Base-by-base conservation (phyloP, 2,329 filamentous ascomycete species). In the Sporothrix mexicana region DNA sequence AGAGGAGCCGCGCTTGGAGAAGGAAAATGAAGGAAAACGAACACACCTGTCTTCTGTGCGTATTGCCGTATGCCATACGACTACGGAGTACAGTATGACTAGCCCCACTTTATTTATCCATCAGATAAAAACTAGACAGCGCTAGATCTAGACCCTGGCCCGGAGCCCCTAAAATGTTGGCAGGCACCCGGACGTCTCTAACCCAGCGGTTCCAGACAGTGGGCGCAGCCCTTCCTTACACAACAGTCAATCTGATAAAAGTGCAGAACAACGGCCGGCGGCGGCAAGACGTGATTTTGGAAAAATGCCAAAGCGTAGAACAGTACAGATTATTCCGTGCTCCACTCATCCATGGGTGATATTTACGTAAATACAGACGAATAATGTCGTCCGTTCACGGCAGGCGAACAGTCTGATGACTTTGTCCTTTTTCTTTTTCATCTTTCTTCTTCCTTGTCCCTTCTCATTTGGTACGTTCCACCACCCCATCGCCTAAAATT, bases 161-260 rank as follows among this genome's bases (percentile, higher is more conserved):
- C n/a, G n/a, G n/a, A n/a, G n/a, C 41, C 41, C 36, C 13, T 64
- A 64, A 59, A 36, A 23, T 5, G 17, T 10, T 36, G 4, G 5
- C 3, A 36, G 30, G 30, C 30, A 36, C 20, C 20, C 4, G 20
- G 5, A 23, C 12, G 20, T 17, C 51, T 20, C n/a, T 53, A 23
- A 53, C 51, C 9, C 51, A 47, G 45, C 8, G 7, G 12, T 55
- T 55, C 51, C n/a, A 6, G 17, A 36, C 30, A 36, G 30, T 36
- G 51, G 7, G 23, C 51, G 13, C 51, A 55, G 25, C 12, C 36
- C 20, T 17, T 9, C 36, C 20, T 17, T 12, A 49, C 20, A 20
- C 13, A n/a, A 36, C 8, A n/a, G 51, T 51, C 45, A 30, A 67
- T 67, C 64, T 36, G 64, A 67, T 51, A 67, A 67, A 10, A 36